phyloP scores from a whole-genome alignment of 1,284 basidiomycete genomes.

The Cystobasidiaceae sp. region DNA sequence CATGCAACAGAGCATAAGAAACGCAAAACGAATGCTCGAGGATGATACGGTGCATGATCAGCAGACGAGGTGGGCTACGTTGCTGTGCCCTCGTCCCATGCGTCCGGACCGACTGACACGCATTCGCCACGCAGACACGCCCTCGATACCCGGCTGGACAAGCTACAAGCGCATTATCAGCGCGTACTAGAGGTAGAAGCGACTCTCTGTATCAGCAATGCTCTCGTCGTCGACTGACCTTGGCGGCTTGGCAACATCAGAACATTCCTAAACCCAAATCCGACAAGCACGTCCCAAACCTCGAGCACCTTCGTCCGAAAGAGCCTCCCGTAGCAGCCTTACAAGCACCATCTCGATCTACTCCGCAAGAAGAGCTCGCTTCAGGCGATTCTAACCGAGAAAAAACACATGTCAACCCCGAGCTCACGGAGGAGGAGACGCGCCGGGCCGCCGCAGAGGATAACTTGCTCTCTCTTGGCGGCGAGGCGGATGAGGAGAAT shows the following conservation, averaged over 20 bases:
- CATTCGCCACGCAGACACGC: not conserved
- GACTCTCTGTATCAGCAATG: not conserved
- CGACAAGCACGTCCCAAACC: not conserved
- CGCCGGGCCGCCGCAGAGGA: not conserved
- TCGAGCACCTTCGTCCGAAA: slow-evolving; percentile 1
- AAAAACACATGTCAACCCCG: not conserved
- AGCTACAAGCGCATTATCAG: slow-evolving; percentile 1
- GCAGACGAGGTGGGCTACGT: not conserved
- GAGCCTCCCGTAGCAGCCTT: too few relatives aligned
- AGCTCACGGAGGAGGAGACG: too few relatives aligned
- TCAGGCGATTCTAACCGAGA: too few relatives aligned
- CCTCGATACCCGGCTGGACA: not conserved
- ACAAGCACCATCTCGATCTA: not conserved
- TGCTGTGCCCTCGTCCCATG: not conserved
- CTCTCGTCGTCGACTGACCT: too few relatives aligned
- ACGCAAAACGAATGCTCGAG: slow-evolving; percentile 8
- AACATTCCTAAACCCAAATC: slow-evolving; percentile 1
- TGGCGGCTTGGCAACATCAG: too few relatives aligned
- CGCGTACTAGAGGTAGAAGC: not conserved
- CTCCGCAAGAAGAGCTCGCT: not conserved
- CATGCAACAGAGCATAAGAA: slow-evolving; percentile 11
- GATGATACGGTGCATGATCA: not conserved
- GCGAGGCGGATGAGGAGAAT: not conserved
- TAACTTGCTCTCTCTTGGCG: slow-evolving; percentile 5
- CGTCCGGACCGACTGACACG: not conserved